These are phyloP conservation scores for Myxozyma kluyveri DNA, from an alignment of 805 yeast species.

Conservation along the genomic window DNA sequence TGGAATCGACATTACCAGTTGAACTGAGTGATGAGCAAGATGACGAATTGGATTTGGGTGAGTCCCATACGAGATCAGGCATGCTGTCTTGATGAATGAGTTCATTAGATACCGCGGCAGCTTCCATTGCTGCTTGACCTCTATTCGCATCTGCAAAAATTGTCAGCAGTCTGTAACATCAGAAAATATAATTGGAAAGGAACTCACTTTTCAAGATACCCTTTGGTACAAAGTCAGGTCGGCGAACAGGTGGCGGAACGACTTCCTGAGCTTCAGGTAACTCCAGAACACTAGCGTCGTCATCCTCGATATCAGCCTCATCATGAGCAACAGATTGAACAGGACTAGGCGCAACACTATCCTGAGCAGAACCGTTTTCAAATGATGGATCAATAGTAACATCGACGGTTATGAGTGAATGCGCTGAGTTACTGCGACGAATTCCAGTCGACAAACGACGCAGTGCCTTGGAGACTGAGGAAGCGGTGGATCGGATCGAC, in stretches of 20 bases:
- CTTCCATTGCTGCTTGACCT: constrained; percentile 1
- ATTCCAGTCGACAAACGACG: constrained; percentile 4
- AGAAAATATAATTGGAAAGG: neutral
- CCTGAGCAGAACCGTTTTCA: constrained; percentile 1
- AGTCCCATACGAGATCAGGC: constrained; percentile 16
- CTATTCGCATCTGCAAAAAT: constrained; percentile 1
- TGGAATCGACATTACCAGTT: neutral
- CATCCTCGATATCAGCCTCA: neutral
- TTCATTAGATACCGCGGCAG: neutral
- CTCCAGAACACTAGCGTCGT: neutral
- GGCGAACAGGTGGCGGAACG: constrained; percentile 11
- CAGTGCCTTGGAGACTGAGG: constrained; percentile 23
- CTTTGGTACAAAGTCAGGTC: constrained; percentile 8
- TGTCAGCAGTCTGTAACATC: neutral
- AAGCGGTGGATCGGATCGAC: constrained; percentile 22
- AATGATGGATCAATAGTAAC: neutral
- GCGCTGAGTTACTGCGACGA: neutral
- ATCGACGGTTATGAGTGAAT: neutral
- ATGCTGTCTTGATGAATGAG: neutral
- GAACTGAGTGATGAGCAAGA: constrained; percentile 9
- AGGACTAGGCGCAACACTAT: constrained; percentile 1
- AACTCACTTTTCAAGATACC: constrained; percentile 21
- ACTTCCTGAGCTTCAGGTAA: neutral
- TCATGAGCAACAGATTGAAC: neutral
- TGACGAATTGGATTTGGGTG: constrained; percentile 12